These are phyloP conservation scores for Lentithecium fluviatile DNA, from an alignment of 495 filamentous ascomycete species.

Conservation along the genomic window DNA sequence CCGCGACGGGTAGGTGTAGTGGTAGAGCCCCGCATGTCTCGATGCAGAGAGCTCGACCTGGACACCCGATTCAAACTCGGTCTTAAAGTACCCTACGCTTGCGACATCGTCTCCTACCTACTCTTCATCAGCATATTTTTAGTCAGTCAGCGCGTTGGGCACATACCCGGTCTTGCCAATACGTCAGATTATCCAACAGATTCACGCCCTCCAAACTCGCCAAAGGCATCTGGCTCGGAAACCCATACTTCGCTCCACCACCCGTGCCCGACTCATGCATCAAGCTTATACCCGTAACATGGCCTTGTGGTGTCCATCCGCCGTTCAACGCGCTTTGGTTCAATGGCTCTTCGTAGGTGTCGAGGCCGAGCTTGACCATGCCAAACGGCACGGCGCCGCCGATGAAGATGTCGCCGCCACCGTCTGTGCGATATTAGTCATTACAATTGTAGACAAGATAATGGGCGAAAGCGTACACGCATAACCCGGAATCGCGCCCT, in stretches of 20 bases:
- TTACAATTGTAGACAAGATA: not conserved
- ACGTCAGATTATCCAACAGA: slow-evolving; percentile 42
- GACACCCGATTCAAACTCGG: slow-evolving; percentile 38
- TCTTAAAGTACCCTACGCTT: slow-evolving; percentile 40
- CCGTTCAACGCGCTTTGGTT: slow-evolving; percentile 41
- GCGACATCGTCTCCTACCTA: slow-evolving; percentile 41
- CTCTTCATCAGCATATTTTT: too few relatives aligned
- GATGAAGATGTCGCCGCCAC: slow-evolving; percentile 43
- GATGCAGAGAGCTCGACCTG: slow-evolving; percentile 35
- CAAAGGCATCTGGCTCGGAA: slow-evolving; percentile 42
- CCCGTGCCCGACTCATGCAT: slow-evolving; percentile 43
- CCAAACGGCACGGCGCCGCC: slow-evolving; percentile 42
- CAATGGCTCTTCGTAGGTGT: slow-evolving; percentile 40
- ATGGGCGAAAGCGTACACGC: slow-evolving; percentile 22
- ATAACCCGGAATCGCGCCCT: slow-evolving; percentile 39
- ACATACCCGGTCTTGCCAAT: slow-evolving; percentile 37
- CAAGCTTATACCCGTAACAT: slow-evolving; percentile 39
- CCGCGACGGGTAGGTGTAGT: slow-evolving; percentile 37
- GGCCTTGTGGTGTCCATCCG: slow-evolving; percentile 41
- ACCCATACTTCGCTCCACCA: slow-evolving; percentile 43
- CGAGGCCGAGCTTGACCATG: slow-evolving; percentile 42
- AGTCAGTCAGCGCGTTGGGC: slow-evolving; percentile 46
- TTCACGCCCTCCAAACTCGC: slow-evolving; percentile 32
- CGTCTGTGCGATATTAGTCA: slow-evolving; percentile 19
- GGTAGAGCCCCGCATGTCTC: slow-evolving; percentile 35